These are phyloP conservation scores for Trypanosomatidae sp. DNA, from an alignment of 208 protist genomes.

Conservation along the genomic window DNA sequence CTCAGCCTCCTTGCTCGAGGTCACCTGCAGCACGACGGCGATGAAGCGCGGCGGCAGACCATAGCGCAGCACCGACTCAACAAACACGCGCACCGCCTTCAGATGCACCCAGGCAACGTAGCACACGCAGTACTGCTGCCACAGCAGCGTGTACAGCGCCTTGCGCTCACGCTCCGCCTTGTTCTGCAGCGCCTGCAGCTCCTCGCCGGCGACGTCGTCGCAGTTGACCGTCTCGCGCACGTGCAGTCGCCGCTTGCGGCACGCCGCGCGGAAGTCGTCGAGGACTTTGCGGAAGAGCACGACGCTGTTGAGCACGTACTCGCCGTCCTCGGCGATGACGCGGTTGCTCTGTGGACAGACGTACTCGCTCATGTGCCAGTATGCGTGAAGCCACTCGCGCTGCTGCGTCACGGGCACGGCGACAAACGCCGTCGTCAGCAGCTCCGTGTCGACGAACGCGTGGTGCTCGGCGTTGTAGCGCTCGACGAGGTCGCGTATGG, in stretches of 20 bases:
- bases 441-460: constrained; percentile 69
- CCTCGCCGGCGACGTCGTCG: constrained; percentile 43
- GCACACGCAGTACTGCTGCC: constrained; percentile 78
- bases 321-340: constrained; percentile 78
- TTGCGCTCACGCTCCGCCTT: constrained; percentile 78
- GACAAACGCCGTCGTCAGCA: constrained; percentile 81
- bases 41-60: constrained; percentile 82
- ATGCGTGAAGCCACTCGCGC: constrained; percentile 70
- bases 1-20: constrained; percentile 51
- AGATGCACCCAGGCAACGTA: constrained; percentile 89
- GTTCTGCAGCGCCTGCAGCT: constrained; percentile 51
- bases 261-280: constrained; percentile 70
- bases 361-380: constrained; percentile 77
- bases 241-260: constrained; percentile 64
- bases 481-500: constrained; percentile 67
- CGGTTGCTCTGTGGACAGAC: constrained; percentile 73
- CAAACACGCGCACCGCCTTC: constrained; percentile 86
- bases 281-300: constrained; percentile 78
- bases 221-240: constrained; percentile 62
- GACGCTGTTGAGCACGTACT: constrained; percentile 82
- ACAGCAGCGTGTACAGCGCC: constrained; percentile 63
- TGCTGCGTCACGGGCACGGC: constrained; percentile 44
- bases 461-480: constrained; percentile 48
- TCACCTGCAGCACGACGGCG: constrained; percentile 61
- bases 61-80: constrained; percentile 84